Conservation (phyloP, 2,329 filamentous ascomycete genomes). For the Davidsoniella virescens region DNA sequence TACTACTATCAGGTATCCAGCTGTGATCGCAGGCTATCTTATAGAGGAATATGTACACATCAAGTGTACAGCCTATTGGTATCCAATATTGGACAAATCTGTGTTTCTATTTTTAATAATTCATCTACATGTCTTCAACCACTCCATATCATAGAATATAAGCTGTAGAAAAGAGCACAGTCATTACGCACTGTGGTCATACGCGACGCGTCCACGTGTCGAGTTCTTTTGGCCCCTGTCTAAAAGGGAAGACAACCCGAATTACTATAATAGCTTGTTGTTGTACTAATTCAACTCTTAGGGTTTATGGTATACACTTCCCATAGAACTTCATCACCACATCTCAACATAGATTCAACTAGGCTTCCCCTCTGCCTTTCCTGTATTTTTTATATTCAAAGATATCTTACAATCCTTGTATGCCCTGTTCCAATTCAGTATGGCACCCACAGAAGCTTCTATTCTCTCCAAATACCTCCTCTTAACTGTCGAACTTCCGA, state of each 20-base stretch:
- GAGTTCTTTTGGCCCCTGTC: constrained; percentile 6
- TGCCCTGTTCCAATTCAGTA: constrained; percentile 20
- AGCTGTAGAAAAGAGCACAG: background rate
- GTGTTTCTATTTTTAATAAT: too few relatives aligned
- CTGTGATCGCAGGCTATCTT: too few relatives aligned
- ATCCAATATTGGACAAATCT: too few relatives aligned
- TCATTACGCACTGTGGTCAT: constrained; percentile 4
- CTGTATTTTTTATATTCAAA: background rate
- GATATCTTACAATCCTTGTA: background rate
- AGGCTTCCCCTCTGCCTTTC: background rate
- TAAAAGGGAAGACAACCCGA: background rate
- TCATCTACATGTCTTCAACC: too few relatives aligned
- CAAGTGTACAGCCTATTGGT: too few relatives aligned
- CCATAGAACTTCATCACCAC: background rate
- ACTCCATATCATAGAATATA: background rate
- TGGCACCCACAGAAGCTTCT: constrained; percentile 58
- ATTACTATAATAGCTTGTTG: background rate
- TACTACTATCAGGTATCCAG: background rate
- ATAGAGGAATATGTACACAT: too few relatives aligned
- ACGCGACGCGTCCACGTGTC: constrained; percentile 6
- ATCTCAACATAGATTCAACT: background rate
- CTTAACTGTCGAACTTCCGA: constrained; percentile 55
- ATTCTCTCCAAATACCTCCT: constrained; percentile 69
- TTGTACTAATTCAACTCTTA: background rate
- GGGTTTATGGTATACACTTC: background rate